Base-by-base conservation (phyloP, 2,329 filamentous ascomycete species). In the Colletotrichum sojae region DNA sequence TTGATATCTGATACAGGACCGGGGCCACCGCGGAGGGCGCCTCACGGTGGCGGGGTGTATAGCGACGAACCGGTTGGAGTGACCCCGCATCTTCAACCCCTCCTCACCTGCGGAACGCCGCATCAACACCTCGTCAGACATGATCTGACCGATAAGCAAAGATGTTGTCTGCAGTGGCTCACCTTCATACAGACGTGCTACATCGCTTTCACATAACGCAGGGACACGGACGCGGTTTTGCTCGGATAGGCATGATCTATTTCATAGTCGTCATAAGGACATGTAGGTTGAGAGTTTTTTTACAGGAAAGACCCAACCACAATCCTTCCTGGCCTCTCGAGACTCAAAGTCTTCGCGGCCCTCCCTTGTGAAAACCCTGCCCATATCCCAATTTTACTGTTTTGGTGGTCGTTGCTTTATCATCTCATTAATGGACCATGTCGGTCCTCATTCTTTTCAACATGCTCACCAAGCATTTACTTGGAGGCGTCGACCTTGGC, bases 401-500 rank as follows among this genome's bases (percentile, higher is more conserved):
- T 69, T 59, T 65, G 60, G 48, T 69, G 65, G 64, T 67, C 58
- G 64, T 67, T 53, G 40, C 56, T 18, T 71, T 69, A 60, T 71
- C n/a, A 56, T 69, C 48, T 53, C 63, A 58, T 62, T 64, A 62
- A 36, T 57, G 45, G 59, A 67, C 71, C 31, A 10, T 48, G 57
- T n/a, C 53, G 52, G 64, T 64, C 69, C 51, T 64, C 53, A 27
- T 52, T 61, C 54, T 68, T 52, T 43, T 60, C 69, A 64, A 56
- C 64, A 31, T 54, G 55, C 51, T 63, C 36, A 39, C 18, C 73
- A 75, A 76, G 67, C 52, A 71, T 79, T 80, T 84, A 87, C 76
- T 88, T 84, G 81, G 82, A 79, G 78, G 80, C 88, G 78, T 95
- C 93, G 74, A 92, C 91, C 88, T 93, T 93, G 84, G 92, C 87